Percentiles rank a stretch among this genome's conserved stretches.
Conservation (phyloP, 352 stramenopile genomes). For the Achlya hypogyna region DNA sequence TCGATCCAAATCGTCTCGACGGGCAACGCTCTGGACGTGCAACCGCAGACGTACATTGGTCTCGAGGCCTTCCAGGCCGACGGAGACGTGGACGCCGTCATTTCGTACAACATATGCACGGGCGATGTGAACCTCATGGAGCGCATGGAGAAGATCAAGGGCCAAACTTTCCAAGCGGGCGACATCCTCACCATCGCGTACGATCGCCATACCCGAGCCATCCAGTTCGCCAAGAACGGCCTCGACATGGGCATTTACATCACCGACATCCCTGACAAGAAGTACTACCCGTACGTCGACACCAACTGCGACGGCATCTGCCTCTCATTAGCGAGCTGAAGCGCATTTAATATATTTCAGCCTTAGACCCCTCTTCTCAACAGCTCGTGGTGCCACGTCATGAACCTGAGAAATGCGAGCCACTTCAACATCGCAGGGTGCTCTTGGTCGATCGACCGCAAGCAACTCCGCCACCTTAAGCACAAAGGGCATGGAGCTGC, state of each 20-base stretch:
- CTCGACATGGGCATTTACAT: conserved; percentile 18
- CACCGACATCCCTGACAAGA: conserved; percentile 17
- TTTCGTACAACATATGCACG: conserved; percentile 21
- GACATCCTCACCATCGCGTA: conserved; percentile 20
- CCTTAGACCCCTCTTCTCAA: too few species aligned
- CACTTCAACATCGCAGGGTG: too few species aligned
- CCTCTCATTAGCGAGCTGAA: conserved; percentile 16
- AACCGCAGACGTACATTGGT: conserved; percentile 14
- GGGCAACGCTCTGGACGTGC: conserved; percentile 6
- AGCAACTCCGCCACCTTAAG: too few species aligned
- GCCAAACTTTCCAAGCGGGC: conserved; percentile 12
- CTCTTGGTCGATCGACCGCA: too few species aligned
- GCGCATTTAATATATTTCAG: too few species aligned
- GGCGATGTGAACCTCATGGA: conserved; percentile 3
- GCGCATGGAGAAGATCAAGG: background rate
- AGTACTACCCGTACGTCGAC: conserved; percentile 21
- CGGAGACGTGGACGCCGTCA: conserved; percentile 14
- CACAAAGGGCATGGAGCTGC: too few species aligned
- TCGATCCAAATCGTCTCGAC: conserved; percentile 15
- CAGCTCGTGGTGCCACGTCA: too few species aligned
- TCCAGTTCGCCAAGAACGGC: conserved; percentile 17
- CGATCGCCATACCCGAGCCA: background rate
- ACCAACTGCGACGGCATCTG: conserved; percentile 21
- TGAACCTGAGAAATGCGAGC: too few species aligned
- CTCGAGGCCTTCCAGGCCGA: conserved; percentile 18